A percentile compares a stretch with the other conserved stretches of the same genome.
Conservation (phyloP, 768 basidiomycete species). For the Leccinum broughii region DNA sequence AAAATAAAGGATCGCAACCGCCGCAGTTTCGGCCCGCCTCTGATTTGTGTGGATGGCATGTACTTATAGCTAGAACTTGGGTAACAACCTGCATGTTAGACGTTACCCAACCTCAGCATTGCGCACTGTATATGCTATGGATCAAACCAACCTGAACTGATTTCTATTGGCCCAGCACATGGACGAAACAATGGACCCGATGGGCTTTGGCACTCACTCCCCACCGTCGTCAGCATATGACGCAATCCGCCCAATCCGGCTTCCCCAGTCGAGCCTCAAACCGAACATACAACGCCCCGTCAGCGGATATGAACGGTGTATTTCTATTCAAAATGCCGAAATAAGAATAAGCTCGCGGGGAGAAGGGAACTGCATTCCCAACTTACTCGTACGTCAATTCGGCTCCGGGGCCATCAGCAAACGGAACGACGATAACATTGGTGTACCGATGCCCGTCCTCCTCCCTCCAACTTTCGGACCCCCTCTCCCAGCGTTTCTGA, state of each 20-base stretch:
- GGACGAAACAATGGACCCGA: too few species aligned
- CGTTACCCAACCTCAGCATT: too few species aligned
- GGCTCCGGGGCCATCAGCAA: conserved; percentile 42
- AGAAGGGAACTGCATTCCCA: not conserved
- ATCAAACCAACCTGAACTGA: too few species aligned
- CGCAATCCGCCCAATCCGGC: conserved; percentile 40
- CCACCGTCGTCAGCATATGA: conserved; percentile 39
- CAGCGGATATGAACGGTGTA: conserved; percentile 46
- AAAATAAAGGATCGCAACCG: too few species aligned
- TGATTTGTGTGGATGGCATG: too few species aligned
- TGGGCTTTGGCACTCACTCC: too few species aligned
- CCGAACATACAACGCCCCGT: conserved; percentile 46
- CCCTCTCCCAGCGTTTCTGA: conserved; percentile 4
- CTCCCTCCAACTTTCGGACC: conserved; percentile 18
- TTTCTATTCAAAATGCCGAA: conserved; percentile 31
- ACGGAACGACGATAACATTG: conserved; percentile 38
- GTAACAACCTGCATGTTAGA: too few species aligned
- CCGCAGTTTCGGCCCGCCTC: too few species aligned
- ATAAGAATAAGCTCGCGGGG: not conserved
- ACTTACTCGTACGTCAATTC: conserved; percentile 58
- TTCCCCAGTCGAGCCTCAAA: conserved; percentile 47
- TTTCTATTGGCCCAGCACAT: too few species aligned
- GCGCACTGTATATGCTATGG: too few species aligned
- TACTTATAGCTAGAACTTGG: too few species aligned
- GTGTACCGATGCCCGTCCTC: conserved; percentile 5